phyloP scores from a whole-genome alignment of 805 yeast species.

The Lipomyces yamanashiensis region DNA sequence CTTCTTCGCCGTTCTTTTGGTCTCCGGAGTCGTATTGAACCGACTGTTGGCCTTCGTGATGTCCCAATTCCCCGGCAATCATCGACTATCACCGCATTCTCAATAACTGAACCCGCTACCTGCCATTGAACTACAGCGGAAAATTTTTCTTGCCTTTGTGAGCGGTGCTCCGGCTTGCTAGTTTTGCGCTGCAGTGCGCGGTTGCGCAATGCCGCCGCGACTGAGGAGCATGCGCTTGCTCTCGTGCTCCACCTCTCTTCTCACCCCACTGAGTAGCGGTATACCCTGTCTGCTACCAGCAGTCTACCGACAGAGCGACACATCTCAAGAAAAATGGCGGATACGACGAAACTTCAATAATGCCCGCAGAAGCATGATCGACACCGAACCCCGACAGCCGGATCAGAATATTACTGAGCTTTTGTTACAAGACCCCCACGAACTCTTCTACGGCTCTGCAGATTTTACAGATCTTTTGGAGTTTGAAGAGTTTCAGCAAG shows the following conservation, averaged over 20 bases:
- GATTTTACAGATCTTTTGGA: background rate
- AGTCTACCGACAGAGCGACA: background rate
- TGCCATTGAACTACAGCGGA: background rate
- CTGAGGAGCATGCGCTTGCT: slow-evolving; percentile 1
- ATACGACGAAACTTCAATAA: background rate
- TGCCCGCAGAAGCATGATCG: background rate
- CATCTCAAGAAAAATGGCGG: background rate
- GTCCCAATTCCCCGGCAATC: background rate
- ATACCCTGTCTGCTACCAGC: background rate
- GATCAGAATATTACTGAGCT: background rate
- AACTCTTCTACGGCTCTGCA: background rate
- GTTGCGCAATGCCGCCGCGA: slow-evolving; percentile 8
- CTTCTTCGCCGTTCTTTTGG: background rate
- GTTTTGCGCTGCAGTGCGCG: background rate
- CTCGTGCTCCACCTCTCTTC: background rate
- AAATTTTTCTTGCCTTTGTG: background rate
- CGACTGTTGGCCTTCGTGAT: background rate
- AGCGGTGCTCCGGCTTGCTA: background rate
- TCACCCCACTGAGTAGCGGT: background rate
- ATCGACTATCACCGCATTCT: background rate
- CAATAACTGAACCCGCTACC: background rate
- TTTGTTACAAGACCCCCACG: background rate
- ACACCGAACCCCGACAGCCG: background rate
- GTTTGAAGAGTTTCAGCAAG: background rate
- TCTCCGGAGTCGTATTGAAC: background rate